phyloP scores from a whole-genome alignment of 345 rosid genomes.

The Linum trigynum region DNA sequence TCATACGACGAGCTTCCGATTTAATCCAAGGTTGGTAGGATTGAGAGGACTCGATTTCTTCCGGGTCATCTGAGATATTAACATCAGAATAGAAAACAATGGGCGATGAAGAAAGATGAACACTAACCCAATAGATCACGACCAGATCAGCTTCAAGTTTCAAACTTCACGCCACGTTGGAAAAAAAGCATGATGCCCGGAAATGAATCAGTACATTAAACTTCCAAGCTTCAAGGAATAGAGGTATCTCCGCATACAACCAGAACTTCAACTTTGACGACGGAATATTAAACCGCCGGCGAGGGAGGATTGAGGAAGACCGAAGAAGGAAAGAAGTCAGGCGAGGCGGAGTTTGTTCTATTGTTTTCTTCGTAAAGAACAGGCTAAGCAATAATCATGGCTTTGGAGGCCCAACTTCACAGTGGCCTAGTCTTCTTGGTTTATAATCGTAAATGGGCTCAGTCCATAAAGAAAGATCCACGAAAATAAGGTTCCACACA shows the following conservation, averaged over 20 bases:
- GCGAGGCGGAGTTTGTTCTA: background rate
- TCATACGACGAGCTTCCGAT: background rate
- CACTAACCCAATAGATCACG: background rate
- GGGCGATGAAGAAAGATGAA: background rate
- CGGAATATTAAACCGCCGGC: background rate
- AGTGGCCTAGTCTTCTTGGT: background rate
- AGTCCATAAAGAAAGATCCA: too few relatives aligned
- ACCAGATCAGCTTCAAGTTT: background rate
- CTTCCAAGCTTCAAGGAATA: background rate
- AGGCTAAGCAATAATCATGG: background rate
- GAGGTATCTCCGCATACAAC: background rate
- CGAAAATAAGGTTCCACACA: too few relatives aligned
- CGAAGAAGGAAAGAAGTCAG: too few relatives aligned
- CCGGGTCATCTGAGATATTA: too few relatives aligned
- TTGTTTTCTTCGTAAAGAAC: background rate
- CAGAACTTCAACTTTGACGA: background rate
- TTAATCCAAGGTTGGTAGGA: too few relatives aligned
- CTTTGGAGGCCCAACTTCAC: too few relatives aligned
- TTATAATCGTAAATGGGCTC: too few relatives aligned
- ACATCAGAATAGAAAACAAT: background rate
- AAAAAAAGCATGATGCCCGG: background rate
- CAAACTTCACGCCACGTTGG: background rate
- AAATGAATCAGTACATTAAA: background rate
- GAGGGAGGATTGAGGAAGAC: background rate
- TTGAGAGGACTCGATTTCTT: too few relatives aligned